Evolutionary conservation across 2,329 filamentous ascomycete genomes (phyloP).

Genomic region (Phaeosphaeria sp.): DNA sequence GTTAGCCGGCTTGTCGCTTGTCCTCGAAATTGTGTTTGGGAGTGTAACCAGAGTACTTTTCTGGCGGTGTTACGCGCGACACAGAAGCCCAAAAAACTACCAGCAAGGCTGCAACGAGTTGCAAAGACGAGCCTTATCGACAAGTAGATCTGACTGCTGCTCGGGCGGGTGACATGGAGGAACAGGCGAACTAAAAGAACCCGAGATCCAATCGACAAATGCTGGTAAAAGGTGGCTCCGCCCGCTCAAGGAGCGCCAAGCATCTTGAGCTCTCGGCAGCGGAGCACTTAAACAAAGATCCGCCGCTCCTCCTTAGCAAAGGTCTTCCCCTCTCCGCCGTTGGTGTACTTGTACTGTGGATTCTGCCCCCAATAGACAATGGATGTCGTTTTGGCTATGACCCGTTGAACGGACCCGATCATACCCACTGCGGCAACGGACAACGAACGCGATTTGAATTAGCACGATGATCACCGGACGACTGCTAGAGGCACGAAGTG

Average conservation of each 20-base stretch:
- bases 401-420: constrained; percentile 6
- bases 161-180: background rate
- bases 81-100: background rate
- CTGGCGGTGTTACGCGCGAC: background rate
- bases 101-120: background rate
- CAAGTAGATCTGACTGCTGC: background rate
- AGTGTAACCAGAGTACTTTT: background rate
- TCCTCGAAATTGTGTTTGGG: background rate
- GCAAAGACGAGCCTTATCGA: background rate
- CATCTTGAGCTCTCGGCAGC: constrained; percentile 35
- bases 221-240: constrained; percentile 10
- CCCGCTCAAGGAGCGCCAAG: constrained; percentile 30
- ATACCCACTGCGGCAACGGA: background rate
- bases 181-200: background rate
- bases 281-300: constrained; percentile 35
- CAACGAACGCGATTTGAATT: constrained; percentile 1
- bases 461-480: constrained; percentile 18
- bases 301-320: constrained; percentile 20
- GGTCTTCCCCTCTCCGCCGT: constrained; percentile 17
- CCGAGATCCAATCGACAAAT: background rate
- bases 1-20: constrained; percentile 17
- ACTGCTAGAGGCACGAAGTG: constrained; percentile 1
- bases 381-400: constrained; percentile 12
- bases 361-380: constrained; percentile 2
- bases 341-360: constrained; percentile 15